phyloP scores from a whole-genome alignment of 2,329 filamentous ascomycete species.

The Penicillium sp. region DNA sequence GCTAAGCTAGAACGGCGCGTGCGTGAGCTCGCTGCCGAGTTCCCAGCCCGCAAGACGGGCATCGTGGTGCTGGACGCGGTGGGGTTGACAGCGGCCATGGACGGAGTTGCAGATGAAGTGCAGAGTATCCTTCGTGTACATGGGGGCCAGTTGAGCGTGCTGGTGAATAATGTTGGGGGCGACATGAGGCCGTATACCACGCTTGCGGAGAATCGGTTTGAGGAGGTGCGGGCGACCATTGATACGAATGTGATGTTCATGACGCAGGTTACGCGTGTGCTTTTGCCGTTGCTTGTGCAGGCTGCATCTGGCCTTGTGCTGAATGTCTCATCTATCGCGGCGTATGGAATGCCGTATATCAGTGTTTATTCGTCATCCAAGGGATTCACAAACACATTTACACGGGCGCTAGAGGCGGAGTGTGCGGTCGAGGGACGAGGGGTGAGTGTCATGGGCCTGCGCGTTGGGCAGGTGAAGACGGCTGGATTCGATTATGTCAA shows the following conservation, averaged over 20 bases:
- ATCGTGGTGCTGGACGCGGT: slow-evolving; percentile 46
- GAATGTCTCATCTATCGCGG: slow-evolving; percentile 49
- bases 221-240: slow-evolving; percentile 43
- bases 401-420: slow-evolving; percentile 42
- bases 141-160: slow-evolving; percentile 41
- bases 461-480: slow-evolving; percentile 33
- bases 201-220: slow-evolving; percentile 35
- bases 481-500: slow-evolving; percentile 21
- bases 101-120: slow-evolving; percentile 24
- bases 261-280: slow-evolving; percentile 44
- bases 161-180: slow-evolving; percentile 57
- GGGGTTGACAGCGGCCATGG: slow-evolving; percentile 18
- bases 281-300: slow-evolving; percentile 46
- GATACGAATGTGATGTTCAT: slow-evolving; percentile 51
- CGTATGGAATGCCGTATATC: slow-evolving; percentile 47
- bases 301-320: slow-evolving; percentile 43
- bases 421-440: slow-evolving; percentile 35
- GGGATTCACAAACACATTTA: slow-evolving; percentile 44
- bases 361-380: slow-evolving; percentile 47
- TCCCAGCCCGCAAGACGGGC: slow-evolving; percentile 32
- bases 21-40: slow-evolving; percentile 18
- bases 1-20: slow-evolving; percentile 46
- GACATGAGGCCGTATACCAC: slow-evolving; percentile 31
- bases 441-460: slow-evolving; percentile 40
- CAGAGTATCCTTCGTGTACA: slow-evolving; percentile 28